These are phyloP conservation scores for Solanum arcanum DNA, from an alignment of 257 asterid genomes.

Conservation along the genomic window DNA sequence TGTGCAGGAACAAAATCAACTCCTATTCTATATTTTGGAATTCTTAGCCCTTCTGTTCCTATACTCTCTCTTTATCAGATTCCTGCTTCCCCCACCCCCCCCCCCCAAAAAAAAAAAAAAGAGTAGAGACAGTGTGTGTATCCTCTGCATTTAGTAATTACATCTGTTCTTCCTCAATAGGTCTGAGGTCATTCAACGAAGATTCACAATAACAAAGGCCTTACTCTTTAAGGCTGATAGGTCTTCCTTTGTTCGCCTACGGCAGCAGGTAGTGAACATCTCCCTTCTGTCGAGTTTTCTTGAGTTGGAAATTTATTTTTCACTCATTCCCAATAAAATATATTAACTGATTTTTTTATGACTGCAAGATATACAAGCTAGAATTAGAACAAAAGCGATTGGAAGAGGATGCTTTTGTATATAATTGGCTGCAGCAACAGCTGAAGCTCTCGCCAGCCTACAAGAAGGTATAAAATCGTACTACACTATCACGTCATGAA, in stretches of 20 bases:
- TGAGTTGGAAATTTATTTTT: not conserved
- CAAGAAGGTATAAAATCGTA: conserved; percentile 43
- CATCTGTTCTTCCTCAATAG: conserved; percentile 19
- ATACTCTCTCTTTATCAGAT: not conserved
- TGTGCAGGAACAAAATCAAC: not conserved
- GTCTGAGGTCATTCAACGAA: conserved; percentile 58
- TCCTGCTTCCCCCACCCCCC: not conserved
- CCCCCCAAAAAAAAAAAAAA: not conserved
- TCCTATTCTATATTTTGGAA: not conserved
- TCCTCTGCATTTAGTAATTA: not conserved
- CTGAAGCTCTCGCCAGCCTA: conserved; percentile 70
- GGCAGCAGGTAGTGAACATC: conserved; percentile 49
- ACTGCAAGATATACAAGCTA: conserved; percentile 36
- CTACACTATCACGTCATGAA: not conserved
- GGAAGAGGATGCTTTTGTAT: conserved; percentile 75
- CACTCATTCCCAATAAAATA: not conserved
- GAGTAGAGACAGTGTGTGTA: not conserved
- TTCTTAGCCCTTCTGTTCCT: not conserved
- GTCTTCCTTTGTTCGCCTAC: conserved; percentile 58
- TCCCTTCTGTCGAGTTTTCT: not conserved
- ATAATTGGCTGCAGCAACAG: conserved; percentile 82
- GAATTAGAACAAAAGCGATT: conserved; percentile 76
- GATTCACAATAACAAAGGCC: conserved; percentile 61
- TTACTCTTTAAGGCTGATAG: conserved; percentile 64
- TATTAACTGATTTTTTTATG: not conserved